These are phyloP conservation scores for Ophiostoma sp. DNA, from an alignment of 2,329 filamentous ascomycete genomes.

Conservation along the genomic window DNA sequence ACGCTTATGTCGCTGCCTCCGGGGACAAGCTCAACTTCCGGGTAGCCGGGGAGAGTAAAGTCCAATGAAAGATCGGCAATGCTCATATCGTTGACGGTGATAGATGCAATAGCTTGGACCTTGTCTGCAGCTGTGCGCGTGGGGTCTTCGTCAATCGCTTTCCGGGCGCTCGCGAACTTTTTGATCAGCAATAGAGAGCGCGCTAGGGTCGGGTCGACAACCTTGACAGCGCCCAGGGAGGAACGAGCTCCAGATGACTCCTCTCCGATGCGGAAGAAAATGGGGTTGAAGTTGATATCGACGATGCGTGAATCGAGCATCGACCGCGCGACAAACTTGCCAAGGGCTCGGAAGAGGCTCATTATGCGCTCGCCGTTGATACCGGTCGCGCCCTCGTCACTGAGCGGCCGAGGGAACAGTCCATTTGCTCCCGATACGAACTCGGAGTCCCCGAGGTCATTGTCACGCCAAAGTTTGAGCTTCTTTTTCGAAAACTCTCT, in stretches of 20 bases:
- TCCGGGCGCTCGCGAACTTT: constrained; percentile 78
- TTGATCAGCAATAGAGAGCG: constrained; percentile 82
- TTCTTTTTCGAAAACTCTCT: constrained; percentile 97
- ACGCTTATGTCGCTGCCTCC: constrained; percentile 70
- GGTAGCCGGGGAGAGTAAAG: constrained; percentile 90
- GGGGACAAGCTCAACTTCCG: constrained; percentile 73
- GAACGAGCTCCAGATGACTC: constrained; percentile 62
- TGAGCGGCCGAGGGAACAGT: constrained; percentile 87
- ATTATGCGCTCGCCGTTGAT: constrained; percentile 84
- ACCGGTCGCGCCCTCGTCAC: constrained; percentile 63
- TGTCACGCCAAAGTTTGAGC: constrained; percentile 92
- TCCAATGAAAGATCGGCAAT: constrained; percentile 88
- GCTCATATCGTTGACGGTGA: constrained; percentile 67
- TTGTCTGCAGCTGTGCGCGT: constrained; percentile 64
- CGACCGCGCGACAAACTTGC: constrained; percentile 93
- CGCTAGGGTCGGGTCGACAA: constrained; percentile 80
- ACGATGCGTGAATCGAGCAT: constrained; percentile 99
- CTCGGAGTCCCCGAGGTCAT: constrained; percentile 65
- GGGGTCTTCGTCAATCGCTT: constrained; percentile 66
- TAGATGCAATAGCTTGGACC: constrained; percentile 59
- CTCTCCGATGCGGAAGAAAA: constrained; percentile 92
- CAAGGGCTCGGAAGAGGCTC: constrained; percentile 84
- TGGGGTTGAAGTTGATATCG: constrained; percentile 93
- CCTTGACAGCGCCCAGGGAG: constrained; percentile 81
- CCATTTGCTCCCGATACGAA: constrained; percentile 81